These are phyloP conservation scores for Arxiozyma heterogenica DNA, from an alignment of 1,139 yeast species.

Conservation along the genomic window DNA sequence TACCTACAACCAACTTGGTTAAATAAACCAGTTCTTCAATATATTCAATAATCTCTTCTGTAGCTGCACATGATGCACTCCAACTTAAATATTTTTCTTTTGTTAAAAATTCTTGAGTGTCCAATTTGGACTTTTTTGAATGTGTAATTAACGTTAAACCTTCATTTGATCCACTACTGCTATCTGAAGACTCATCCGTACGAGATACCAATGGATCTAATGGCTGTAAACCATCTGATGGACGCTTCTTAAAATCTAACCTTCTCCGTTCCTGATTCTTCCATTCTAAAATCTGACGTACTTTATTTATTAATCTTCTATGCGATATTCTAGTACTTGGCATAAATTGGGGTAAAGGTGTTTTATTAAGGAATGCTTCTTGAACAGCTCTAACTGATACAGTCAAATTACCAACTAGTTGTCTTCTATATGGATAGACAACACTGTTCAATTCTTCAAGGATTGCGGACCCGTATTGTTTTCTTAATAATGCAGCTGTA, in stretches of 20 bases:
- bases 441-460: constrained; percentile 36
- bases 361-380: constrained; percentile 36
- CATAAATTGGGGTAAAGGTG: constrained; percentile 41
- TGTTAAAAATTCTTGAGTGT: constrained; percentile 21
- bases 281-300: constrained; percentile 30
- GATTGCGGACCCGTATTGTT: constrained; percentile 39
- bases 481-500: constrained; percentile 37
- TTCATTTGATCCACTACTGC: constrained; percentile 1
- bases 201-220: constrained; percentile 4
- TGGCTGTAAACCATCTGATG: constrained; percentile 6
- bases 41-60: constrained; percentile 42
- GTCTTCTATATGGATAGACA: constrained; percentile 39
- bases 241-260: constrained; percentile 1
- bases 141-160: background rate
- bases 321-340: constrained; percentile 44
- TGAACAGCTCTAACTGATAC: constrained; percentile 35
- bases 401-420: constrained; percentile 35
- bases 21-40: constrained; percentile 39
- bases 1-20: constrained; percentile 39
- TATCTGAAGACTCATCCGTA: background rate
- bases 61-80: constrained; percentile 43
- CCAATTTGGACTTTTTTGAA: background rate
- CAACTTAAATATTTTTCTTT: constrained; percentile 39
- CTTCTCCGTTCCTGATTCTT: constrained; percentile 12
- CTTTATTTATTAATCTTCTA: constrained; percentile 37